These are phyloP conservation scores for Sordariomycetes sp. DNA, from an alignment of 2,329 filamentous ascomycete species.

Conservation along the genomic window DNA sequence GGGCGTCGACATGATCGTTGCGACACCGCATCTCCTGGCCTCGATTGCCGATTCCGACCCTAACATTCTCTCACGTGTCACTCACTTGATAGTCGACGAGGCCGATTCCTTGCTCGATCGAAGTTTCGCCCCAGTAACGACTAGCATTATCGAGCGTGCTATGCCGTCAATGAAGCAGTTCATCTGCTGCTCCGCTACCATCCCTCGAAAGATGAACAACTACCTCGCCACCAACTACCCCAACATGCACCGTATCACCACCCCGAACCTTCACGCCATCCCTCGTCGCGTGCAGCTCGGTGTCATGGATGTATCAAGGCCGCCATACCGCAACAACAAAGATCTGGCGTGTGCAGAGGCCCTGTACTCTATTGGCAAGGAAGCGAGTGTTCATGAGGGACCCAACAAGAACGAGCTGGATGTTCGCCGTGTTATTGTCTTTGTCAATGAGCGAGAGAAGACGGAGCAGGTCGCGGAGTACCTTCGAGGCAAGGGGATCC, in stretches of 20 bases:
- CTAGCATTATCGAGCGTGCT: constrained; percentile 70
- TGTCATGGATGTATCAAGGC: constrained; percentile 81
- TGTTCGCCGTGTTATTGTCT: constrained; percentile 82
- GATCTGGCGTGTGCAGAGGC: constrained; percentile 87
- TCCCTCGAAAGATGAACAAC: constrained; percentile 79
- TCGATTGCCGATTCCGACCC: constrained; percentile 86
- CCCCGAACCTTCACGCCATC: constrained; percentile 92
- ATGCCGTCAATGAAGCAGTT: constrained; percentile 77
- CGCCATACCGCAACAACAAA: constrained; percentile 93
- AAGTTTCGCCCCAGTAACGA: constrained; percentile 79
- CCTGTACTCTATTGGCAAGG: constrained; percentile 87
- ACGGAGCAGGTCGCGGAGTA: constrained; percentile 74
- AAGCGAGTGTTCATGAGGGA: constrained; percentile 51
- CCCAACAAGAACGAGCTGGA: constrained; percentile 47
- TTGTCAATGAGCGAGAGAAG: constrained; percentile 92
- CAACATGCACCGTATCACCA: constrained; percentile 73
- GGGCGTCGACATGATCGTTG: constrained; percentile 77
- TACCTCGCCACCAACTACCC: constrained; percentile 78
- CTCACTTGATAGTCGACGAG: constrained; percentile 85
- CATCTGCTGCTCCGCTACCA: constrained; percentile 91
- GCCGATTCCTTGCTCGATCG: constrained; percentile 93
- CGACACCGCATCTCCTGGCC: constrained; percentile 81
- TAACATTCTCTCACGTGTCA: constrained; percentile 84
- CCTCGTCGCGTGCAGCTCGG: constrained; percentile 89
- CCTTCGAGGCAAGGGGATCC: constrained; percentile 75